These are phyloP conservation scores for Elaeagnus macrophylla DNA, from an alignment of 306 rosid genomes.

Conservation along the genomic window DNA sequence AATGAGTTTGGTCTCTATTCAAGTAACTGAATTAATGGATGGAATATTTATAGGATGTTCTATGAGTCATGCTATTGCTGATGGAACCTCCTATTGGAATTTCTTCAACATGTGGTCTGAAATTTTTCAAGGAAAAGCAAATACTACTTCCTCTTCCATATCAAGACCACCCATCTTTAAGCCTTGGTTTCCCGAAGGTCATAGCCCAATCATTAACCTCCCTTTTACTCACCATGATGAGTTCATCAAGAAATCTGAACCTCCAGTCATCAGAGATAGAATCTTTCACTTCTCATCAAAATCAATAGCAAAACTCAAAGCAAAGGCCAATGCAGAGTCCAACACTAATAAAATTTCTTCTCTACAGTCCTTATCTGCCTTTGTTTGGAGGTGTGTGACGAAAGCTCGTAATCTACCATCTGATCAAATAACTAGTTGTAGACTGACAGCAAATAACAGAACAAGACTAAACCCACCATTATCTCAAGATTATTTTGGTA, in stretches of 20 bases:
- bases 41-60: slow-evolving; percentile 58
- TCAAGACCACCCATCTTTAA: slow-evolving; percentile 25
- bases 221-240: slow-evolving; percentile 40
- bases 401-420: slow-evolving; percentile 12
- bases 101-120: slow-evolving; percentile 48
- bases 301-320: slow-evolving; percentile 39
- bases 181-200: slow-evolving; percentile 42
- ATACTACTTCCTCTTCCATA: not conserved
- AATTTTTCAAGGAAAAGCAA: slow-evolving; percentile 29
- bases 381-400: slow-evolving; percentile 34
- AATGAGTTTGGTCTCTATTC: slow-evolving; percentile 33
- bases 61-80: slow-evolving; percentile 32
- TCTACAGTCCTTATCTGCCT: slow-evolving; percentile 35
- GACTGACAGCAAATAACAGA: slow-evolving; percentile 3
- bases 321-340: slow-evolving; percentile 33
- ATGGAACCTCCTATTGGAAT: slow-evolving; percentile 51
- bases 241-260: slow-evolving; percentile 29
- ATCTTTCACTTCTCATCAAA: slow-evolving; percentile 42
- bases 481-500: slow-evolving; percentile 31
- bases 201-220: slow-evolving; percentile 29
- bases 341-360: slow-evolving; percentile 24
- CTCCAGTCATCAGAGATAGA: slow-evolving; percentile 30
- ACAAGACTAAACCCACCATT: slow-evolving; percentile 16
- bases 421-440: slow-evolving; percentile 18
- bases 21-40: slow-evolving; percentile 41